A percentile compares a stretch with the other conserved stretches of the same genome.
phyloP scores from a whole-genome alignment of 1,284 basidiomycete genomes.

The Lentinus polychrous region DNA sequence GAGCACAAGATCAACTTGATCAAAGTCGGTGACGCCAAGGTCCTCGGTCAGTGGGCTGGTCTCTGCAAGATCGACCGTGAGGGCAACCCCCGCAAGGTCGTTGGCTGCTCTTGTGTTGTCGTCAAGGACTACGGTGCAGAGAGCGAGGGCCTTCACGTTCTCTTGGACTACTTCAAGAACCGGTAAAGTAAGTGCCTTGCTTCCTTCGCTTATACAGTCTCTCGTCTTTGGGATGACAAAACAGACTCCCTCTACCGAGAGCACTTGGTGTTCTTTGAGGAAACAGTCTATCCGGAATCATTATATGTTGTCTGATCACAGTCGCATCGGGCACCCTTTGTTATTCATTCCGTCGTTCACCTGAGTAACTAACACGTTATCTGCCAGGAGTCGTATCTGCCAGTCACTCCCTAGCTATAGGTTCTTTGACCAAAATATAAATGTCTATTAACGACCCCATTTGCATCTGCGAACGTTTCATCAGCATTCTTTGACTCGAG shows the following conservation, averaged over 20 bases:
- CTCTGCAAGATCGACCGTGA: constrained; percentile 99
- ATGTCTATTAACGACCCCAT: too few relatives aligned
- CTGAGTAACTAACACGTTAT: too few relatives aligned
- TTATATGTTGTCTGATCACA: constrained; percentile 64
- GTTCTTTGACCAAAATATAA: too few relatives aligned
- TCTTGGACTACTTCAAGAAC: constrained; percentile 96
- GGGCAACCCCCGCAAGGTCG: constrained; percentile 97
- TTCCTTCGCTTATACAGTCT: background rate
- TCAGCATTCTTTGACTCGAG: too few relatives aligned
- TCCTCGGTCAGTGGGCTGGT: constrained; percentile 97
- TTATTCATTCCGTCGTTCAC: too few relatives aligned
- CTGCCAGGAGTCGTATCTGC: too few relatives aligned
- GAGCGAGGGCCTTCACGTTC: constrained; percentile 93
- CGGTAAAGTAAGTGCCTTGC: constrained; percentile 46
- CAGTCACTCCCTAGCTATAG: too few relatives aligned
- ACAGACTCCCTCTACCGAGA: constrained; percentile 87
- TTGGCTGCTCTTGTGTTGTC: constrained; percentile 95
- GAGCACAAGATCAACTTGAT: constrained; percentile 99
- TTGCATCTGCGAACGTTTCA: too few relatives aligned
- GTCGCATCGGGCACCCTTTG: background rate
- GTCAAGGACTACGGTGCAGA: constrained; percentile 98
- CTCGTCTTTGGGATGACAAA: constrained; percentile 53
- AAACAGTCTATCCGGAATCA: constrained; percentile 83
- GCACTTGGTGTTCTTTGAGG: constrained; percentile 45
- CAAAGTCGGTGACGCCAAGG: constrained; percentile 97